Evolutionary conservation across 345 rosid genomes (phyloP).

Genomic region (Lepidium aucheri): DNA sequence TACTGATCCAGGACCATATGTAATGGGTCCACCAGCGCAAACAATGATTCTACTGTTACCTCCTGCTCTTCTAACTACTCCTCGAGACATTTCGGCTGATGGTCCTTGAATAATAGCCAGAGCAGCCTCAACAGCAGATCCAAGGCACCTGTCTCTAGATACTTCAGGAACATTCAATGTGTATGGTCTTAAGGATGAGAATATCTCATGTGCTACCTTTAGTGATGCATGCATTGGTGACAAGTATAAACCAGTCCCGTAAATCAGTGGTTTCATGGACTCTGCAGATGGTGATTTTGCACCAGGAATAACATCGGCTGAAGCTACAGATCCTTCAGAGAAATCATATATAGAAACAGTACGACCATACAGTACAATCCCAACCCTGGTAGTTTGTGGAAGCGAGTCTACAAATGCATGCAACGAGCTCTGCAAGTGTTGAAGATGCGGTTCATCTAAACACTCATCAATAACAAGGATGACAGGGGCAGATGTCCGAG

Average conservation of each 20-base stretch:
- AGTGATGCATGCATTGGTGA: conserved; percentile 94
- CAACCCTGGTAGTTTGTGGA: conserved; percentile 71
- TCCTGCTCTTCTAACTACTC: conserved; percentile 80
- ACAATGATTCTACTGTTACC: conserved; percentile 83
- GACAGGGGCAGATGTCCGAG: conserved; percentile 73
- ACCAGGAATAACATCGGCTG: conserved; percentile 96
- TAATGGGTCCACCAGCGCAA: conserved; percentile 93
- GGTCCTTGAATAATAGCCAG: conserved; percentile 85
- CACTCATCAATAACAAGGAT: conserved; percentile 93
- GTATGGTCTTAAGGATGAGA: conserved; percentile 89
- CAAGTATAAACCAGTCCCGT: conserved; percentile 89
- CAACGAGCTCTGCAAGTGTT: conserved; percentile 92
- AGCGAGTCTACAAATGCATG: conserved; percentile 92
- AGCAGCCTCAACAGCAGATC: conserved; percentile 91
- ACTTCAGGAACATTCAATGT: conserved; percentile 65
- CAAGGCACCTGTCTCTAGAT: conserved; percentile 87
- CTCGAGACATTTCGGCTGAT: conserved; percentile 81
- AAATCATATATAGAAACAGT: conserved; percentile 88
- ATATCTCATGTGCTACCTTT: conserved; percentile 79
- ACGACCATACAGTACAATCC: conserved; percentile 74
- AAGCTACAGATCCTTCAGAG: conserved; percentile 85
- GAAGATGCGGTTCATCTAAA: conserved; percentile 93
- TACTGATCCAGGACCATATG: conserved; percentile 89
- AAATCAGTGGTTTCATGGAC: conserved; percentile 73
- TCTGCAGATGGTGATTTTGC: conserved; percentile 69